Base-by-base conservation (phyloP, 2,329 filamentous ascomycete genomes). In the Alternaria solani region DNA sequence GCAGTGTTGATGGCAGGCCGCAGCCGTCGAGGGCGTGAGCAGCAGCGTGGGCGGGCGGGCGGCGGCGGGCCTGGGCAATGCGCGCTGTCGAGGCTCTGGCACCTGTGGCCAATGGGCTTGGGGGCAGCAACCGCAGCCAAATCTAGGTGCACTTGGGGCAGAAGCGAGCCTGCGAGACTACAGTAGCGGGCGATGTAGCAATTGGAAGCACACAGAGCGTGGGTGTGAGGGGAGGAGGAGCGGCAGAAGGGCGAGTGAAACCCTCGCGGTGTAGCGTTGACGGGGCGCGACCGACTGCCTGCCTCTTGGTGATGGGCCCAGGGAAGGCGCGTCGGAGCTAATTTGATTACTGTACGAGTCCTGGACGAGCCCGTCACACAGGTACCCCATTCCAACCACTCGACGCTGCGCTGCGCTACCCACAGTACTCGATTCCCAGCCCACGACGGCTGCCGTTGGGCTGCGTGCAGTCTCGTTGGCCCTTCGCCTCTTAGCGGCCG, bases 1-100 rank as follows among this genome's bases (percentile, higher is more conserved):
- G 70, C 71, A 72, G 73, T 74, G 70, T 64, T 59, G 67, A 46
- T 16, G 18, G 57, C 62, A 61, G 69, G 57, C 26, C 58, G 67
- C 69, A 69, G 71, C 64, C 68, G 72, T 61, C 64, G 60, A 52
- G 61, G 59, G 42, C 34, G 55, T 42, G 69, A 65, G 64, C 20
- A 65, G 64, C 20, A 23, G 20, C 66, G 64, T 60, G 64, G 67
- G 63, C 55, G 62, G 65, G 63, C 67, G 52, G 52, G 32, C 42
- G 48, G 49, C 49, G 43, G 57, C 44, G 48, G 41, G 57, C 43
- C 44, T 59, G 66, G 67, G 64, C 65, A 61, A 65, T 61, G 60
- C 59, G 57, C 49, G 55, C 57, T 60, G 63, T 57, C 59, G 61
- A 61, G 53, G 59, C 58, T 59, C 57, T 62, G 51, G 54, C 34